Conservation (phyloP, 2,329 filamentous ascomycete genomes). For the Penicillium aurantiogriseum region DNA sequence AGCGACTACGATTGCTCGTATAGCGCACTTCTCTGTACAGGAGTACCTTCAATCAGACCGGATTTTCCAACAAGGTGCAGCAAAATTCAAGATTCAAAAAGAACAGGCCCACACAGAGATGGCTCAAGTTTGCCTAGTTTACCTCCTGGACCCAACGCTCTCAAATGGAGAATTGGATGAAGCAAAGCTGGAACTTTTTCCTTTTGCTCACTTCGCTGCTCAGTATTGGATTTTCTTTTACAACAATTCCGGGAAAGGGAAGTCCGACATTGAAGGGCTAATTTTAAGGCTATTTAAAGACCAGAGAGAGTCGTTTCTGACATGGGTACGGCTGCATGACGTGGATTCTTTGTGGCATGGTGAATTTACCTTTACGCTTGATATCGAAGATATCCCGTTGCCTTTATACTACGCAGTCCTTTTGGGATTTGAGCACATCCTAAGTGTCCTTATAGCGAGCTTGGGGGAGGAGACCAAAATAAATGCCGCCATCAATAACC, state of each 20-base stretch:
- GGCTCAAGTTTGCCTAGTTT: conserved; percentile 5
- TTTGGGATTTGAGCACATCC: neutral
- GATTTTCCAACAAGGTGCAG: conserved; percentile 6
- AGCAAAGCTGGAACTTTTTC: neutral
- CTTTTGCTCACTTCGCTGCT: conserved; percentile 4
- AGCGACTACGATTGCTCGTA: conserved; percentile 10
- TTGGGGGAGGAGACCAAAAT: neutral
- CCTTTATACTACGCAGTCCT: conserved; percentile 10
- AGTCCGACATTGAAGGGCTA: neutral
- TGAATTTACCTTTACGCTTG: no score
- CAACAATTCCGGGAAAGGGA: neutral
- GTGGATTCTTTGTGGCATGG: neutral
- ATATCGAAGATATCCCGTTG: neutral
- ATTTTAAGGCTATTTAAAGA: conserved; percentile 5
- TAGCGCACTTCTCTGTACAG: conserved; percentile 36
- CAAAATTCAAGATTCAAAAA: neutral
- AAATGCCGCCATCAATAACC: neutral
- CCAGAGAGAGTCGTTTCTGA: neutral
- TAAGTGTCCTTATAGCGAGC: neutral
- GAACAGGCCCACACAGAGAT: conserved; percentile 1
- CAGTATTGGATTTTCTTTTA: neutral
- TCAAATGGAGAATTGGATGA: neutral
- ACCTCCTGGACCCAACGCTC: conserved; percentile 6
- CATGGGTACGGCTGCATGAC: conserved; percentile 3
- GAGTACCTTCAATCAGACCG: conserved; percentile 33